Conservation (phyloP, 371 early-diverging fungal species). For the Apophysomyces elegans region DNA sequence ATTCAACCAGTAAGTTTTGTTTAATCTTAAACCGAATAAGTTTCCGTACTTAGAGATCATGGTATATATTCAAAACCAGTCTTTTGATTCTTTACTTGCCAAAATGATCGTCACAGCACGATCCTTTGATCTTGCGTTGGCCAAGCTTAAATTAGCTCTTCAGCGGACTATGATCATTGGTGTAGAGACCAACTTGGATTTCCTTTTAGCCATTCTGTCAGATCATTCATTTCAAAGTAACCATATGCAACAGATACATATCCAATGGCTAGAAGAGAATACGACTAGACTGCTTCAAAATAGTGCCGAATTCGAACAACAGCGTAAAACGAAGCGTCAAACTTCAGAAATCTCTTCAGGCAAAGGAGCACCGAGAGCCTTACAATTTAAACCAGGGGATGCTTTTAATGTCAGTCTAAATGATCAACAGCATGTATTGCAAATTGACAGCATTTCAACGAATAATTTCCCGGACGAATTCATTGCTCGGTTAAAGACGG, state of each 20-base stretch:
- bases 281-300: constrained; percentile 24
- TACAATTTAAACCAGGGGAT: constrained; percentile 47
- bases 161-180: constrained; percentile 32
- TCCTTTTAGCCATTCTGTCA: constrained; percentile 31
- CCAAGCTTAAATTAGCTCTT: constrained; percentile 33
- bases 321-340: background rate
- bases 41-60: background rate
- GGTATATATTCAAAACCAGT: constrained; percentile 14
- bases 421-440: constrained; percentile 31
- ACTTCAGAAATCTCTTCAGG: background rate
- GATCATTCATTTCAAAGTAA: constrained; percentile 20
- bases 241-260: constrained; percentile 23
- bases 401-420: constrained; percentile 37
- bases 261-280: constrained; percentile 33
- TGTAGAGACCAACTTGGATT: constrained; percentile 42
- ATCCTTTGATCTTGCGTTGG: constrained; percentile 33
- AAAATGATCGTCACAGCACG: constrained; percentile 46
- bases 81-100: constrained; percentile 47
- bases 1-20: constrained; percentile 36
- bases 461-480: constrained; percentile 47
- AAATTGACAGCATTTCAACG: constrained; percentile 35
- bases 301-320: background rate
- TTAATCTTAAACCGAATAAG: background rate
- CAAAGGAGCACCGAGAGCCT: constrained; percentile 3
- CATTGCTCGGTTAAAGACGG: constrained; percentile 27